Evolutionary conservation across 495 filamentous ascomycete genomes (phyloP).

Genomic region (Penicillium nucicola): DNA sequence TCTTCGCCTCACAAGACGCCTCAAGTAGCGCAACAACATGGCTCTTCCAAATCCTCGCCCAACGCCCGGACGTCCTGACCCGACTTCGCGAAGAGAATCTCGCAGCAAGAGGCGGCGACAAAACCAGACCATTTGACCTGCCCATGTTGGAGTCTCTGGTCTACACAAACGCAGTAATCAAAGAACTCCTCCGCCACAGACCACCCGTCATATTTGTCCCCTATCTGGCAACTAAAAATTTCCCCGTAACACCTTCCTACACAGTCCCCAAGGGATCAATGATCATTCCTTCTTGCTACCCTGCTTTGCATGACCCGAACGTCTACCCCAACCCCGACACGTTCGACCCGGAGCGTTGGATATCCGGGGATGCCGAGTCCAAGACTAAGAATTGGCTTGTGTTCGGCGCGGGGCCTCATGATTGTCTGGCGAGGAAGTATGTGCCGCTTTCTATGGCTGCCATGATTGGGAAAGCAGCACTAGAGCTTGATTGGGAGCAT

Average conservation of each 20-base stretch:
- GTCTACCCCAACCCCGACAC: constrained; percentile 79
- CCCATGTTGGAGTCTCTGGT: constrained; percentile 82
- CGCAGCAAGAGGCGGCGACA: constrained; percentile 67
- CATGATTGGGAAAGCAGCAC: constrained; percentile 83
- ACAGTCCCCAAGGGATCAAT: constrained; percentile 87
- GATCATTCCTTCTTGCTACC: constrained; percentile 83
- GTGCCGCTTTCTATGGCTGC: constrained; percentile 78
- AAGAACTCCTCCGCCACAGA: constrained; percentile 87
- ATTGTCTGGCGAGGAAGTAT: constrained; percentile 87
- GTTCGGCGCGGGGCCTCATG: constrained; percentile 88
- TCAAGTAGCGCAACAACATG: constrained; percentile 87
- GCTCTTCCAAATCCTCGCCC: constrained; percentile 87
- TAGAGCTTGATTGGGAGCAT: constrained; percentile 84
- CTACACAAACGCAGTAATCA: constrained; percentile 84
- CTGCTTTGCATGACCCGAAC: constrained; percentile 85
- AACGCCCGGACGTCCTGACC: constrained; percentile 82
- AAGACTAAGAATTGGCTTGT: constrained; percentile 94
- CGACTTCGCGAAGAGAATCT: constrained; percentile 83
- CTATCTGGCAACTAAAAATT: constrained; percentile 83
- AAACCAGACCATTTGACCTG: constrained; percentile 60
- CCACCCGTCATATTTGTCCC: constrained; percentile 97
- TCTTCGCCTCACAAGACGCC: constrained; percentile 95
- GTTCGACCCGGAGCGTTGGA: constrained; percentile 84
- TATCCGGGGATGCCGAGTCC: constrained; percentile 82
- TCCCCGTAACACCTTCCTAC: constrained; percentile 80